Conservation (phyloP, 2,329 filamentous ascomycete species). For the Cylindrodendrum hubeiense region DNA sequence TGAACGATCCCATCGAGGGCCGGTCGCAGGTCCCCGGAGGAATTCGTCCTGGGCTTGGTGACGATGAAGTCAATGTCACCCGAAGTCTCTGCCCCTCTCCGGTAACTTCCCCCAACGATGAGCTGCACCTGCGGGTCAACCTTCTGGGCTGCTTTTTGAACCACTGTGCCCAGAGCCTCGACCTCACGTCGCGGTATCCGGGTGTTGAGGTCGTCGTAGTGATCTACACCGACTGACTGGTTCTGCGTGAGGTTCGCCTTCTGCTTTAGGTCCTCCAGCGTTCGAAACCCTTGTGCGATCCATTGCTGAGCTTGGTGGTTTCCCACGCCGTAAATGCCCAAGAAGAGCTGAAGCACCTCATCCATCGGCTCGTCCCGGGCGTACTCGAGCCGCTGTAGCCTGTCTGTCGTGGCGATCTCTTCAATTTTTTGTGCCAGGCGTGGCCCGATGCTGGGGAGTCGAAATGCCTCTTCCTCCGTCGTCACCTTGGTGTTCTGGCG, state of each 20-base stretch:
- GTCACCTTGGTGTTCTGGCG: constrained; percentile 73
- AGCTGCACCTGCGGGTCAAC: constrained; percentile 76
- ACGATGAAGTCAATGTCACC: constrained; percentile 90
- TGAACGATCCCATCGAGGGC: constrained; percentile 75
- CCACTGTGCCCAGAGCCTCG: constrained; percentile 73
- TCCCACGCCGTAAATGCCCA: constrained; percentile 85
- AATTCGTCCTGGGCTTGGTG: constrained; percentile 72
- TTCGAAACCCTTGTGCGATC: constrained; percentile 80
- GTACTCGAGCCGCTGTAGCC: constrained; percentile 78
- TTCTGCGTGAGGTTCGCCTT: constrained; percentile 74
- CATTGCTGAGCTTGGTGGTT: constrained; percentile 77
- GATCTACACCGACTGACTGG: constrained; percentile 82
- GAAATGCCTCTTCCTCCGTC: constrained; percentile 76
- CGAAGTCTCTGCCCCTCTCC: constrained; percentile 79
- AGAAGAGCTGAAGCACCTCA: constrained; percentile 74
- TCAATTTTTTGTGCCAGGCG: constrained; percentile 88
- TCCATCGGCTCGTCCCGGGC: constrained; percentile 76
- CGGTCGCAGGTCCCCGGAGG: constrained; percentile 67
- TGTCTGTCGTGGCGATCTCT: constrained; percentile 84
- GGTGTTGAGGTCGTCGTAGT: constrained; percentile 82
- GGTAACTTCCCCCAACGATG: constrained; percentile 86
- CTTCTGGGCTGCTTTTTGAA: constrained; percentile 67
- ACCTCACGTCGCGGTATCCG: constrained; percentile 86
- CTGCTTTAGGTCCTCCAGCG: constrained; percentile 76
- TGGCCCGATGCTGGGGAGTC: constrained; percentile 76